Evolutionary conservation across 495 filamentous ascomycete species (phyloP).

Genomic region (Cudoniella acicularis): DNA sequence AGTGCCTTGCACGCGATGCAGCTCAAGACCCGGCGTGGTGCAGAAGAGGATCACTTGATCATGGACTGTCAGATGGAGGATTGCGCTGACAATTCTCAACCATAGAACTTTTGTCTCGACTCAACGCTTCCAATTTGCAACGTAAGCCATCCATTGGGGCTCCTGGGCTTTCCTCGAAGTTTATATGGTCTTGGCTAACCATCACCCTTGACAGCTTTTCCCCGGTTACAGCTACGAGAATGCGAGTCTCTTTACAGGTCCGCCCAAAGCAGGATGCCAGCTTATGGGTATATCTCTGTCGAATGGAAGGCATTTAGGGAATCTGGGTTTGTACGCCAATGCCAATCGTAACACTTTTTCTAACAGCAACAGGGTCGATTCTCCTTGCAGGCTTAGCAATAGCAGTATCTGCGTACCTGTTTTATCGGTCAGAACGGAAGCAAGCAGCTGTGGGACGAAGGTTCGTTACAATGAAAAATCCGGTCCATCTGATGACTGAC

Average conservation of each 20-base stretch:
- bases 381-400: constrained; percentile 77
- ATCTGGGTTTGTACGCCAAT: constrained; percentile 65
- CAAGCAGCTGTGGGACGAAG: constrained; percentile 91
- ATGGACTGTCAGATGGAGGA: neutral
- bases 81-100: neutral
- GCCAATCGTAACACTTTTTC: constrained; percentile 3
- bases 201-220: constrained; percentile 36
- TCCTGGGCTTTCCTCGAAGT: constrained; percentile 19
- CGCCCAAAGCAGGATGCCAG: constrained; percentile 63
- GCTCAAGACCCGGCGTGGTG: neutral
- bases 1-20: constrained; percentile 31
- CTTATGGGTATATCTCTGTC: constrained; percentile 70
- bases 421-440: constrained; percentile 86
- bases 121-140: constrained; percentile 95
- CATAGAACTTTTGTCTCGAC: constrained; percentile 89
- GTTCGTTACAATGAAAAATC: constrained; percentile 41
- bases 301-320: constrained; percentile 61
- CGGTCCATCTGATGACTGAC: constrained; percentile 20
- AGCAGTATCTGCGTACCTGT: constrained; percentile 54
- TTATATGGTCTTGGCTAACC: constrained; percentile 11
- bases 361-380: constrained; percentile 72
- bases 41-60: neutral
- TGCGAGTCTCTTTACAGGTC: constrained; percentile 41
- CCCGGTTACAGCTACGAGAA: constrained; percentile 30
- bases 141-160: constrained; percentile 53